A percentile compares a stretch with the other conserved stretches of the same genome.
phyloP scores from a whole-genome alignment of 352 stramenopile species.

The Pythium vanterpoolii region DNA sequence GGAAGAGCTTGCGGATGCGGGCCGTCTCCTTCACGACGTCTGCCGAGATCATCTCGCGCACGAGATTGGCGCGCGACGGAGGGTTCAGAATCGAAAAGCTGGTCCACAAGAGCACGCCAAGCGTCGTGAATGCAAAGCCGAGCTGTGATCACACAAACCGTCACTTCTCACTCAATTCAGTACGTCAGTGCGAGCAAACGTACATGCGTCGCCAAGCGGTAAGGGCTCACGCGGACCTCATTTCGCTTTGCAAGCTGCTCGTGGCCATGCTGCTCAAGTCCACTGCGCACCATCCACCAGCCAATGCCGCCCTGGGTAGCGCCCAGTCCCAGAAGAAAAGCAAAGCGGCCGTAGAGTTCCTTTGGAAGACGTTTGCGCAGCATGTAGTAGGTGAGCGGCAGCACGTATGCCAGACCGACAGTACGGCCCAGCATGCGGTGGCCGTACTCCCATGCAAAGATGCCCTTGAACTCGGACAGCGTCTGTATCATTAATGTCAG shows the following conservation, averaged over 20 bases:
- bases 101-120: slow-evolving; percentile 94
- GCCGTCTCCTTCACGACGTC: slow-evolving; percentile 65
- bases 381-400: slow-evolving; percentile 93
- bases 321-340: slow-evolving; percentile 56
- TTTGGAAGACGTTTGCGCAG: slow-evolving; percentile 73
- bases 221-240: slow-evolving; percentile 97
- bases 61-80: slow-evolving; percentile 55
- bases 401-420: slow-evolving; percentile 92
- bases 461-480: slow-evolving; percentile 98
- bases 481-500: slow-evolving; percentile 61
- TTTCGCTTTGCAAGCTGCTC: slow-evolving; percentile 76
- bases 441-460: slow-evolving; percentile 96
- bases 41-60: slow-evolving; percentile 76
- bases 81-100: slow-evolving; percentile 87
- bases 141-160: slow-evolving; percentile 42
- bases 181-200: no score
- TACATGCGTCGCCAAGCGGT: slow-evolving; percentile 95
- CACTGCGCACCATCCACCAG: slow-evolving; percentile 99
- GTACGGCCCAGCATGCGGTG: slow-evolving; percentile 97
- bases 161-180: no score
- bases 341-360: slow-evolving; percentile 71
- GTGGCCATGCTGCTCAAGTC: slow-evolving; percentile 92
- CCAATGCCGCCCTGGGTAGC: slow-evolving; percentile 86
- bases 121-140: slow-evolving; percentile 96
- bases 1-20: slow-evolving; percentile 65